phyloP scores from a whole-genome alignment of 371 early-diverging fungal genomes.

The Mortierella sp. region DNA sequence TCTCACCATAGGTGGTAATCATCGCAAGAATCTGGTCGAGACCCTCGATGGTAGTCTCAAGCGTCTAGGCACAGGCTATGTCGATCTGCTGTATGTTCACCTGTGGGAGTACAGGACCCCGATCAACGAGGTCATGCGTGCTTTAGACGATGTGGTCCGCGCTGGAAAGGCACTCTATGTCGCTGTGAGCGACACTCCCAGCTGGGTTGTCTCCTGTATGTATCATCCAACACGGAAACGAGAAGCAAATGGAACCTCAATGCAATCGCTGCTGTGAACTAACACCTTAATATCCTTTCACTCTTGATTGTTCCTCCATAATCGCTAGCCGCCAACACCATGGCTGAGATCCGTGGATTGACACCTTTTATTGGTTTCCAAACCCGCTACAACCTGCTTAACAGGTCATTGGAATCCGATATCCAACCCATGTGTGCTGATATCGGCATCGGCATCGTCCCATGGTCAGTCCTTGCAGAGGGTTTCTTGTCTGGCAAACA shows the following conservation, averaged over 20 bases:
- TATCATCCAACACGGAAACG: background rate
- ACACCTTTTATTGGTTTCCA: slow-evolving; percentile 56
- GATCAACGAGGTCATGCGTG: slow-evolving; percentile 56
- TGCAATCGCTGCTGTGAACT: too few species aligned
- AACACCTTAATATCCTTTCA: background rate
- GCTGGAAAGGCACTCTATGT: slow-evolving; percentile 63
- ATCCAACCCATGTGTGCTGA: slow-evolving; percentile 54
- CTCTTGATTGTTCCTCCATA: background rate
- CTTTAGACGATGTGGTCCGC: slow-evolving; percentile 61
- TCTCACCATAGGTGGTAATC: slow-evolving; percentile 44
- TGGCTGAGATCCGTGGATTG: slow-evolving; percentile 55
- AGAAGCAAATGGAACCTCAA: too few species aligned
- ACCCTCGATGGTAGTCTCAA: slow-evolving; percentile 56
- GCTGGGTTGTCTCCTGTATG: slow-evolving; percentile 56
- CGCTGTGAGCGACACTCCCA: slow-evolving; percentile 56
- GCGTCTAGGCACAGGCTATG: slow-evolving; percentile 53
- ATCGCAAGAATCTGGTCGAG: slow-evolving; percentile 55
- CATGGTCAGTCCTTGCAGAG: slow-evolving; percentile 50
- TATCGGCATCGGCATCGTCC: slow-evolving; percentile 50
- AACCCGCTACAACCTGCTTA: slow-evolving; percentile 55
- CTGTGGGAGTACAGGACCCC: slow-evolving; percentile 57
- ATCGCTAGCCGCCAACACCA: slow-evolving; percentile 48
- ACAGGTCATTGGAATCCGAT: slow-evolving; percentile 57
- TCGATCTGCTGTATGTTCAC: slow-evolving; percentile 62
- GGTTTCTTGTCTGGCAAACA: slow-evolving; percentile 58